Base-by-base conservation (phyloP, 805 yeast genomes). In the Yarrowia sp. region DNA sequence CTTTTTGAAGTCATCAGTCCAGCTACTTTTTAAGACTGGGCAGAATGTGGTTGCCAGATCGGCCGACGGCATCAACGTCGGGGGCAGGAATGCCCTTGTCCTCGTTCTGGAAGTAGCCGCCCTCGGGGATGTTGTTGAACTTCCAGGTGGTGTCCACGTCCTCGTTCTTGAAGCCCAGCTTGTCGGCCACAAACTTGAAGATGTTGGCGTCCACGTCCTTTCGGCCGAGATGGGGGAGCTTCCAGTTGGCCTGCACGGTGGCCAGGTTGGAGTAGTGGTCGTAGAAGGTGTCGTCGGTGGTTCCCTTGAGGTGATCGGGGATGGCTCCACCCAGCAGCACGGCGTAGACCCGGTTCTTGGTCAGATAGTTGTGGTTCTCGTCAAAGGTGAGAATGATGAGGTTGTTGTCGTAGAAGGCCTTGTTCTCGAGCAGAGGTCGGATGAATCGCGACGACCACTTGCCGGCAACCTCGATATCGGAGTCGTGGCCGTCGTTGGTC, bases 401-500 rank as follows among this genome's bases (percentile, higher is more conserved):
- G 58, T 84, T 80, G 71, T 79, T 76, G 68, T 81, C 73, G 77
- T 80, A 82, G 79, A 84, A 84, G 78, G 82, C 81, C 36, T 75
- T 73, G 77, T 83, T 82, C 70, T 76, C 70, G 72, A 81, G 75
- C 70, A 82, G 73, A 52, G 85, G 85, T 66, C 74, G 76, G 67
- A 84, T 72, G 79, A 83, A 83, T 68, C 75, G 70, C 67, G 79
- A 79, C 43, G 83, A 72, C 86, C 86, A 84, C 65, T 71, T 69
- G 46, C 84, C 83, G 24, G 86, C 81, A 61, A 79, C 77, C 67
- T 78, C 79, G 67, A 84, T 79, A 71, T 79, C 82, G 49, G 83
- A 71, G 75, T 82, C 85, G 70, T 84, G 84, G 55, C 85, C 87
- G 73, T 84, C 86, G 75, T 83, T 78, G 69, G 84, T 76, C 83